Evolutionary conservation across 1,284 basidiomycete species (phyloP).

Genomic region (Ceratobasidium sp.): DNA sequence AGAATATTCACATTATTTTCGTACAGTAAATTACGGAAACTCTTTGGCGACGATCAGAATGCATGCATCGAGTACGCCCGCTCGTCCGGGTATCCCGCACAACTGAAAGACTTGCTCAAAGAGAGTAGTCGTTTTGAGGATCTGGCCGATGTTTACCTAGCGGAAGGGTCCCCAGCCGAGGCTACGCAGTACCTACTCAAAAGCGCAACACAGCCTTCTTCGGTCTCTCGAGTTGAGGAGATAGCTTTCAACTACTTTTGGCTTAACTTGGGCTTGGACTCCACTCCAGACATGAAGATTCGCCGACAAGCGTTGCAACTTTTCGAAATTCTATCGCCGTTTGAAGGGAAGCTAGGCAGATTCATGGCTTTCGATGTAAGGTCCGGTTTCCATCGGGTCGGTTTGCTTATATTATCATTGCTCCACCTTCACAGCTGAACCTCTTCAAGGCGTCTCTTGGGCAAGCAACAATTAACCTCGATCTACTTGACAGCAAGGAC

Average conservation of each 20-base stretch:
- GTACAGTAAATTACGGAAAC: constrained; percentile 8
- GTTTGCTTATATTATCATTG: neutral
- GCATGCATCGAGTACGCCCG: constrained; percentile 27
- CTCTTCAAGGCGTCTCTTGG: constrained; percentile 2
- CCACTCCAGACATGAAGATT: neutral
- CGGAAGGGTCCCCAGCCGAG: constrained; percentile 27
- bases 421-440: neutral
- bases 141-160: constrained; percentile 19
- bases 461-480: neutral
- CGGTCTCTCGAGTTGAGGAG: neutral
- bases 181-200: constrained; percentile 8
- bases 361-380: constrained; percentile 13
- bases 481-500: neutral
- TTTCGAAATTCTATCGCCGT: neutral
- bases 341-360: neutral
- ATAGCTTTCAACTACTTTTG: constrained; percentile 25
- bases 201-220: neutral
- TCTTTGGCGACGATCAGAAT: constrained; percentile 9
- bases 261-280: constrained; percentile 10
- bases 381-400: neutral
- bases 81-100: constrained; percentile 20
- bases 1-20: neutral
- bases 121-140: constrained; percentile 20
- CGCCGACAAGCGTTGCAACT: neutral
- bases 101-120: constrained; percentile 30